phyloP scores from a whole-genome alignment of 1,284 basidiomycete species.

The Anthracocystis setariae region DNA sequence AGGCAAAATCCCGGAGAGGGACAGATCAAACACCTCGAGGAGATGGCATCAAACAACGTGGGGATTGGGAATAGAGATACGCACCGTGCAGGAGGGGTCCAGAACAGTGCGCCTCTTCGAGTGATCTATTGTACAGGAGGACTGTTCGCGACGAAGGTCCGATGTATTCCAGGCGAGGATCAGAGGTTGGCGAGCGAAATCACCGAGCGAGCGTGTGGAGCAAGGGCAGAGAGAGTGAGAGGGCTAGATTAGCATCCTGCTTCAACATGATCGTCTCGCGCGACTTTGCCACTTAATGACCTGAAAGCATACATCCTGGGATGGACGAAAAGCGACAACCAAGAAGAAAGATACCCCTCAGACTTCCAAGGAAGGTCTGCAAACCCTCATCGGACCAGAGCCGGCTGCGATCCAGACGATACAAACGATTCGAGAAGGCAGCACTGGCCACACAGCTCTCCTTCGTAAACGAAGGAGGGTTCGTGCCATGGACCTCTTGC shows the following conservation, averaged over 20 bases:
- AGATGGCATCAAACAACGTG: conserved; percentile 17
- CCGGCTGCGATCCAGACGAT: conserved; percentile 67
- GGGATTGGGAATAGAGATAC: conserved; percentile 39
- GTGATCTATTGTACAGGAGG: conserved; percentile 47
- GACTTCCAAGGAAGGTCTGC: conserved; percentile 69
- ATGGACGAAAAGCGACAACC: conserved; percentile 10
- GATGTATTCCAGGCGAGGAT: conserved; percentile 9
- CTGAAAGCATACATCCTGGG: conserved; percentile 8
- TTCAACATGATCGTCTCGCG: no score
- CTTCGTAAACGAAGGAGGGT: conserved; percentile 60
- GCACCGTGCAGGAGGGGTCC: conserved; percentile 53
- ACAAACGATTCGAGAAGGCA: conserved; percentile 60
- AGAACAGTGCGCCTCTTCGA: conserved; percentile 51
- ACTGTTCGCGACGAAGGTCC: conserved; percentile 33
- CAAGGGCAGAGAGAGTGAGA: conserved; percentile 3
- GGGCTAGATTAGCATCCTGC: conserved; percentile 19
- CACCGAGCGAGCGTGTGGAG: conserved; percentile 2
- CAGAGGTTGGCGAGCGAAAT: no score
- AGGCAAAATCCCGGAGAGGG: conserved; percentile 11
- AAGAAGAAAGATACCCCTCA: conserved; percentile 47
- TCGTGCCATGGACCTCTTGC: conserved; percentile 64
- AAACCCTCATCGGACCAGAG: conserved; percentile 67
- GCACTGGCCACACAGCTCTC: conserved; percentile 65
- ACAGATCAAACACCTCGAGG: conserved; percentile 20
- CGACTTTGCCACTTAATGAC: no score